Percentiles rank a stretch among this genome's conserved stretches.
phyloP scores from a whole-genome alignment of 768 basidiomycete genomes.

The Lactifluus pinguis region DNA sequence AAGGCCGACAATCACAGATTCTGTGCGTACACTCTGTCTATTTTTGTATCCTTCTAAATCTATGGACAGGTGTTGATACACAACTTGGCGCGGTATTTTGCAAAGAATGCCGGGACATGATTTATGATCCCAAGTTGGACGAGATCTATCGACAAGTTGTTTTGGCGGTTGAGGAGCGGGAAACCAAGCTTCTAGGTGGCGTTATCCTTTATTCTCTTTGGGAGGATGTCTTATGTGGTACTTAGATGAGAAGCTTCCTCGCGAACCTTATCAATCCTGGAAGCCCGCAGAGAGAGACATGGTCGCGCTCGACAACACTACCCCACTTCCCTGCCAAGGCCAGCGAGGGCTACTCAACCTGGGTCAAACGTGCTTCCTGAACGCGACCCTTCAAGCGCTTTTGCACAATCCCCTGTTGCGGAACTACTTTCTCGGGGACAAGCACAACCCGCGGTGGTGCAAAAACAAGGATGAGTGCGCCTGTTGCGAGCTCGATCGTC shows the following conservation, averaged over 20 bases:
- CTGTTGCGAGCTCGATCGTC: constrained; percentile 88
- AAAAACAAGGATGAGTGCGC: constrained; percentile 67
- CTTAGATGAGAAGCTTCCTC: constrained; percentile 26
- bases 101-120: constrained; percentile 61
- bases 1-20: constrained; percentile 49
- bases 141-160: constrained; percentile 35
- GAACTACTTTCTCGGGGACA: constrained; percentile 85
- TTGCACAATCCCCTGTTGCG: constrained; percentile 84
- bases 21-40: constrained; percentile 37
- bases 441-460: constrained; percentile 70
- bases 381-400: constrained; percentile 83
- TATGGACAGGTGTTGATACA: constrained; percentile 54
- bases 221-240: constrained; percentile 20
- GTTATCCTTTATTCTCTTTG: neutral
- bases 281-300: constrained; percentile 33
- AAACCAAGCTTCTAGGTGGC: constrained; percentile 51
- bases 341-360: constrained; percentile 82
- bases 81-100: constrained; percentile 73
- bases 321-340: constrained; percentile 63
- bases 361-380: constrained; percentile 91
- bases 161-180: constrained; percentile 50
- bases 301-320: constrained; percentile 39
- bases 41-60: neutral
- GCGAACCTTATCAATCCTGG: constrained; percentile 47
- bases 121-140: constrained; percentile 51